phyloP scores from a whole-genome alignment of 2,329 filamentous ascomycete genomes.

The Cladophialophora bantiana region DNA sequence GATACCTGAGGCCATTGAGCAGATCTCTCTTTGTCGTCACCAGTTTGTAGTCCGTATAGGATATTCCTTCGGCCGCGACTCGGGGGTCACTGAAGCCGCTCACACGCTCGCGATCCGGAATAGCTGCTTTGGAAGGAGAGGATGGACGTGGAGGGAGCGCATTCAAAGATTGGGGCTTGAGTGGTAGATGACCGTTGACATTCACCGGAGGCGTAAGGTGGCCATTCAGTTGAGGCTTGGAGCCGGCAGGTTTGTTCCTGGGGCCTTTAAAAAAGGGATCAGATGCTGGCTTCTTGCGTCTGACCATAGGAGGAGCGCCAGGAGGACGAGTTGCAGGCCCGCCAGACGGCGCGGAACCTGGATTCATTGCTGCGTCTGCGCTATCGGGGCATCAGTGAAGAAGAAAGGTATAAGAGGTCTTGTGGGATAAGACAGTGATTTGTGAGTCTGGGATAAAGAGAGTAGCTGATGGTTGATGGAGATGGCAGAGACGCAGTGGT shows the following conservation, averaged over 20 bases:
- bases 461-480: not conserved
- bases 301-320: slow-evolving; percentile 28
- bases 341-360: slow-evolving; percentile 29
- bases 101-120: slow-evolving; percentile 32
- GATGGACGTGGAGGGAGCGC: slow-evolving; percentile 17
- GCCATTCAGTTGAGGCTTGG: slow-evolving; percentile 31
- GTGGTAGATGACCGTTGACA: slow-evolving; percentile 26
- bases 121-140: slow-evolving; percentile 21
- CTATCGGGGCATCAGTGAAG: slow-evolving; percentile 19
- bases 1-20: slow-evolving; percentile 80
- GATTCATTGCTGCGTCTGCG: slow-evolving; percentile 31
- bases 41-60: slow-evolving; percentile 68
- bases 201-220: slow-evolving; percentile 29
- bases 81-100: slow-evolving; percentile 41
- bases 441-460: not conserved
- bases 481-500: not conserved
- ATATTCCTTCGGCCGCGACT: slow-evolving; percentile 35
- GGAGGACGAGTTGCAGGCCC: slow-evolving; percentile 28
- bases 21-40: slow-evolving; percentile 83
- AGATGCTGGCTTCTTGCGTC: slow-evolving; percentile 34
- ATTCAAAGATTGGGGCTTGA: slow-evolving; percentile 17
- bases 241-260: slow-evolving; percentile 19
- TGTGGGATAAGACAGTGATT: not conserved
- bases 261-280: slow-evolving; percentile 38
- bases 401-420: not conserved